Conservation (phyloP, 2,329 filamentous ascomycete genomes). For the Venturia effusa region DNA sequence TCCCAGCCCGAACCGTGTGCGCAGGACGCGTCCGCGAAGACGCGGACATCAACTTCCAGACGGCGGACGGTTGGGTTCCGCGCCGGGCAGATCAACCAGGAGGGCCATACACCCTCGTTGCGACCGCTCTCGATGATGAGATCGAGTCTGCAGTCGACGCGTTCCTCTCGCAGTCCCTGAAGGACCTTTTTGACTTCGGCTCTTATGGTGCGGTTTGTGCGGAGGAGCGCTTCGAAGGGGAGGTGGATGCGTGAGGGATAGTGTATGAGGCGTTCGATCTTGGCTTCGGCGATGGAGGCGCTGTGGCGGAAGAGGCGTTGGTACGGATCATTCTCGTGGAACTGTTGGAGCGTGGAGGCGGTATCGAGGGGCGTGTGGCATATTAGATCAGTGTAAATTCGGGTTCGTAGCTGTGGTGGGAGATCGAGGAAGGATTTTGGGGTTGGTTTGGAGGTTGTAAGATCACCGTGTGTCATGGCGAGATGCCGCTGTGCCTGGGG, state of each 20-base stretch:
- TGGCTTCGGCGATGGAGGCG: not conserved
- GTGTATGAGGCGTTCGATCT: slow-evolving; percentile 4
- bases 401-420: not conserved
- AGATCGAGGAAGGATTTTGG: slow-evolving; percentile 4
- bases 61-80: not conserved
- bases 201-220: not conserved
- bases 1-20: not conserved
- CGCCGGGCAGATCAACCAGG: slow-evolving; percentile 5
- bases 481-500: not conserved
- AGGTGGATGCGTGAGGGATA: slow-evolving; percentile 5
- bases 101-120: not conserved
- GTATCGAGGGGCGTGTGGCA: not conserved
- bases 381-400: not conserved
- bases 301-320: slow-evolving; percentile 8
- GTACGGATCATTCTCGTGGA: not conserved
- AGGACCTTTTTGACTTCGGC: slow-evolving; percentile 3
- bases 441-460: not conserved
- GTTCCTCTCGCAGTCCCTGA: not conserved
- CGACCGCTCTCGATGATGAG: slow-evolving; percentile 6
- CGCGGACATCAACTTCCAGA: slow-evolving; percentile 1
- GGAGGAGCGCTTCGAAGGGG: not conserved
- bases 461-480: not conserved
- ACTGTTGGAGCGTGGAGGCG: not conserved
- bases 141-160: slow-evolving; percentile 4
- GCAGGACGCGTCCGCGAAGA: not conserved